A percentile compares a stretch with the other conserved stretches of the same genome.
These are phyloP conservation scores for Hirsutella minnesotensis DNA, from an alignment of 2,329 filamentous ascomycete genomes.

Conservation along the genomic window DNA sequence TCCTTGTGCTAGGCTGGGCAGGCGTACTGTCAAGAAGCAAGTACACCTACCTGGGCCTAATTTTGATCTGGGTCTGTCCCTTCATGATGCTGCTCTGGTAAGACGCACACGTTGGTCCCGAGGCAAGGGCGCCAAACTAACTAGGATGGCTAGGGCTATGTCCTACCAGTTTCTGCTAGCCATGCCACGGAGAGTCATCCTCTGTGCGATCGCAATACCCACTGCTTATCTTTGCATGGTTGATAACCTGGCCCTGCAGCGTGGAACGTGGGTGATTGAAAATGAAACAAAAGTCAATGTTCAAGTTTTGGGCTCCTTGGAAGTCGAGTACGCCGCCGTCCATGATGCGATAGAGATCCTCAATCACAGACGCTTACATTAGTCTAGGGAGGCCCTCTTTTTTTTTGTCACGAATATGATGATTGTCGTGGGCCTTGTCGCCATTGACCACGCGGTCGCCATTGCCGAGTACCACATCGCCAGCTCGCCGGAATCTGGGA, in stretches of 20 bases:
- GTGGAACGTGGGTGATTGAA: slow-evolving; percentile 63
- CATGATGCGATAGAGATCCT: neutral
- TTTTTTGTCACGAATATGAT: slow-evolving; percentile 59
- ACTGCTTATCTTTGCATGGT: slow-evolving; percentile 63
- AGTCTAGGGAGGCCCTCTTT: slow-evolving; percentile 48
- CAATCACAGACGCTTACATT: too few relatives aligned
- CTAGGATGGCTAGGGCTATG: too few relatives aligned
- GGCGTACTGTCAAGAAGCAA: too few relatives aligned
- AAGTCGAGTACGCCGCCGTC: slow-evolving; percentile 40
- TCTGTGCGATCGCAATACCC: slow-evolving; percentile 51
- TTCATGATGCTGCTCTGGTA: slow-evolving; percentile 40
- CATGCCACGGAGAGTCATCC: slow-evolving; percentile 4
- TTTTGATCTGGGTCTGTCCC: slow-evolving; percentile 56
- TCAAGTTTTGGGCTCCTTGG: slow-evolving; percentile 51
- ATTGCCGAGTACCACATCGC: slow-evolving; percentile 28
- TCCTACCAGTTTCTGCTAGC: too few relatives aligned
- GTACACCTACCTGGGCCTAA: too few relatives aligned
- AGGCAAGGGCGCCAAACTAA: slow-evolving; percentile 37
- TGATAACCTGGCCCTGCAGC: slow-evolving; percentile 53
- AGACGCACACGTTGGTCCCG: neutral
- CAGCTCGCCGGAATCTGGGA: neutral
- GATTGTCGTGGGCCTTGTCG: slow-evolving; percentile 56
- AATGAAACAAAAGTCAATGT: slow-evolving; percentile 53
- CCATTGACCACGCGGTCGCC: slow-evolving; percentile 58
- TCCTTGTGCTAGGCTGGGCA: neutral